A percentile compares a stretch with the other conserved stretches of the same genome.
Evolutionary conservation across 495 filamentous ascomycete species (phyloP).

Genomic region (Xylaria curta): DNA sequence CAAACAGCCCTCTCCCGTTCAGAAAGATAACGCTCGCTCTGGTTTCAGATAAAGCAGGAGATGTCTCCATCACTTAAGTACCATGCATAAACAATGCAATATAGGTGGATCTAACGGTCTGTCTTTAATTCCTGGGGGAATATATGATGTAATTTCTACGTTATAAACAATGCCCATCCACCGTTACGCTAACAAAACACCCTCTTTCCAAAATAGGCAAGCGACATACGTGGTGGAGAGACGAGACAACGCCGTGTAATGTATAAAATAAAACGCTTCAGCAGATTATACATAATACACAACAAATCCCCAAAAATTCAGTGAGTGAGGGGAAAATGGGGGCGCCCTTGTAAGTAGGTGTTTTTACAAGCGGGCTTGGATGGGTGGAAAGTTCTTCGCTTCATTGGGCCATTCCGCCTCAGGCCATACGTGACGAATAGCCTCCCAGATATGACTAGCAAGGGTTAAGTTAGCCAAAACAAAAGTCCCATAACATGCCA

Average conservation of each 20-base stretch:
- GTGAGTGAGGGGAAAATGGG: constrained; percentile 4
- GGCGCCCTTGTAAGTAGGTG: background rate
- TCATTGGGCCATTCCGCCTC: constrained; percentile 80
- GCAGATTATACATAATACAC: constrained; percentile 1
- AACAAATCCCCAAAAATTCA: background rate
- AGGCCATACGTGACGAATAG: constrained; percentile 82
- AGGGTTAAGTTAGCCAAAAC: constrained; percentile 41
- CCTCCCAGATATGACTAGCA: constrained; percentile 84
- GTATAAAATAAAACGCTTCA: constrained; percentile 26
- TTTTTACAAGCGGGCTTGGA: constrained; percentile 37
- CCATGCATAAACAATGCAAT: background rate
- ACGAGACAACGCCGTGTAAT: constrained; percentile 22
- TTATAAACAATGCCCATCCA: background rate
- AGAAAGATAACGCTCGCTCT: background rate
- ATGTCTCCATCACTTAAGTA: background rate
- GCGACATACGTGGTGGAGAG: constrained; percentile 6
- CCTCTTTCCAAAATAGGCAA: constrained; percentile 8
- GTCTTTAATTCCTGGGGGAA: background rate
- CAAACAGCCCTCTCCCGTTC: background rate
- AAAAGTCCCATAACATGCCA: constrained; percentile 15
- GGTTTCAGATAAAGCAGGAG: background rate
- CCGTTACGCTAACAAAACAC: background rate
- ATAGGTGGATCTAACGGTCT: background rate
- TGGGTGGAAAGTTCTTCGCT: constrained; percentile 54
- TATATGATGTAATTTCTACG: constrained; percentile 4